phyloP scores from a whole-genome alignment of 2,329 filamentous ascomycete species.

The Amphichorda felina region DNA sequence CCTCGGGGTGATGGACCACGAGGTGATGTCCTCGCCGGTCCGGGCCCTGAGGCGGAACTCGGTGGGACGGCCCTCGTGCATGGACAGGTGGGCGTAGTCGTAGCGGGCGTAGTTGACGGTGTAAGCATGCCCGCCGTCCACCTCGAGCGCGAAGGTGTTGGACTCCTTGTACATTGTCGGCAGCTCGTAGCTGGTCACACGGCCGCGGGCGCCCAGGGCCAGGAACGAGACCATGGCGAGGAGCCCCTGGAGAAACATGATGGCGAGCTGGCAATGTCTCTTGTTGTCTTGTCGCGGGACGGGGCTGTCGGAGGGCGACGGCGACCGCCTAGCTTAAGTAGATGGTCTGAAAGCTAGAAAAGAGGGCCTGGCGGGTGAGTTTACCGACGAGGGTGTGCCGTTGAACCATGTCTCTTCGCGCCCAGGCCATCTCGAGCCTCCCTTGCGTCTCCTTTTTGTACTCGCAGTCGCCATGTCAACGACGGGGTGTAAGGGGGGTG shows the following conservation, averaged over 20 bases:
- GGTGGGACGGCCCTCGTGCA: not conserved
- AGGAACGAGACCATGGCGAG: not conserved
- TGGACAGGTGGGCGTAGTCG: conserved; percentile 3
- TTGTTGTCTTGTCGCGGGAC: too few species aligned
- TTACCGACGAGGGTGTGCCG: too few species aligned
- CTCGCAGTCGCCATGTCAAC: too few species aligned
- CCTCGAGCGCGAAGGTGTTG: not conserved
- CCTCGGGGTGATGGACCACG: not conserved
- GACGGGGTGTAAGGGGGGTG: too few species aligned
- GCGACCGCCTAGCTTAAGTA: too few species aligned
- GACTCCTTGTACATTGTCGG: conserved; percentile 2
- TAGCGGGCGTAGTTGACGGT: conserved; percentile 3
- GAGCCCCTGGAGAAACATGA: not conserved
- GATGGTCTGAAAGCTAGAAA: too few species aligned
- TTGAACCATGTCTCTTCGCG: too few species aligned
- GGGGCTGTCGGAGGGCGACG: too few species aligned
- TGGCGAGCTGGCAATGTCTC: too few species aligned
- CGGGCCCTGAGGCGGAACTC: conserved; percentile 1
- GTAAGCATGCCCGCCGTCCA: conserved; percentile 1
- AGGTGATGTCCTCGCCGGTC: not conserved
- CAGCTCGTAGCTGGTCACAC: not conserved
- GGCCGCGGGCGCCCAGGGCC: not conserved
- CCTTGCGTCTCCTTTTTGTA: too few species aligned
- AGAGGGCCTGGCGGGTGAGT: too few species aligned
- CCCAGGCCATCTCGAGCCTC: too few species aligned